phyloP scores from a whole-genome alignment of 2,329 filamentous ascomycete species.

The Chalaropsis thielavioides region DNA sequence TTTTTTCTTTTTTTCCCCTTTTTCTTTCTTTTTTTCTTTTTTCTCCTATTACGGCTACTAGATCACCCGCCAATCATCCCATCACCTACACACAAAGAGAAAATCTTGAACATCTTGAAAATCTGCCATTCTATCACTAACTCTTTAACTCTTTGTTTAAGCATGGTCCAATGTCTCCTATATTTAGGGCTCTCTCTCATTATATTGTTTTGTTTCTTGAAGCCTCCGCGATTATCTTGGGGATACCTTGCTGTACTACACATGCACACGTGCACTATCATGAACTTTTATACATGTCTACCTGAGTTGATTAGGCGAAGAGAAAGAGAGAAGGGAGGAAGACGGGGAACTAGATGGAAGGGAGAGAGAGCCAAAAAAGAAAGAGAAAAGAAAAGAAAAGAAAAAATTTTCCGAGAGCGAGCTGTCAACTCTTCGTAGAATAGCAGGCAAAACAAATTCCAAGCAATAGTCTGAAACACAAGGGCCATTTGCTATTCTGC shows the following conservation, averaged over 20 bases:
- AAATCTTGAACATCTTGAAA: too few relatives aligned
- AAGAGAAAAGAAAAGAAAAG: background rate
- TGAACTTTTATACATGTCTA: background rate
- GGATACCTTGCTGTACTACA: background rate
- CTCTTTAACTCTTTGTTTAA: background rate
- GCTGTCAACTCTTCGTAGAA: too few relatives aligned
- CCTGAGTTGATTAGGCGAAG: background rate
- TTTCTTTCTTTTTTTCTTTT: too few relatives aligned
- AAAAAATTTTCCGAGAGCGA: too few relatives aligned
- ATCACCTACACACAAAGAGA: background rate
- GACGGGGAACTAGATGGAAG: too few relatives aligned
- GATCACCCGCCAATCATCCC: background rate
- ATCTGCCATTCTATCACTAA: background rate
- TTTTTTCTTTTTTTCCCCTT: too few relatives aligned
- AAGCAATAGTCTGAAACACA: background rate
- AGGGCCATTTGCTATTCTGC: background rate
- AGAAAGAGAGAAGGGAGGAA: background rate
- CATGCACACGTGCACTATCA: background rate
- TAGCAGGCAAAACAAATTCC: too few relatives aligned
- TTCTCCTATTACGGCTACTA: too few relatives aligned
- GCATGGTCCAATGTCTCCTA: background rate
- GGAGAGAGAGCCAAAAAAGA: too few relatives aligned
- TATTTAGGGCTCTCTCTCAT: too few relatives aligned
- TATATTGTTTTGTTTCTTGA: background rate
- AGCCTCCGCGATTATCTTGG: background rate